Percentiles rank a stretch among this genome's conserved stretches.
These are phyloP conservation scores for Sporothrix euskadiensis DNA, from an alignment of 2,329 filamentous ascomycete genomes.

Conservation along the genomic window DNA sequence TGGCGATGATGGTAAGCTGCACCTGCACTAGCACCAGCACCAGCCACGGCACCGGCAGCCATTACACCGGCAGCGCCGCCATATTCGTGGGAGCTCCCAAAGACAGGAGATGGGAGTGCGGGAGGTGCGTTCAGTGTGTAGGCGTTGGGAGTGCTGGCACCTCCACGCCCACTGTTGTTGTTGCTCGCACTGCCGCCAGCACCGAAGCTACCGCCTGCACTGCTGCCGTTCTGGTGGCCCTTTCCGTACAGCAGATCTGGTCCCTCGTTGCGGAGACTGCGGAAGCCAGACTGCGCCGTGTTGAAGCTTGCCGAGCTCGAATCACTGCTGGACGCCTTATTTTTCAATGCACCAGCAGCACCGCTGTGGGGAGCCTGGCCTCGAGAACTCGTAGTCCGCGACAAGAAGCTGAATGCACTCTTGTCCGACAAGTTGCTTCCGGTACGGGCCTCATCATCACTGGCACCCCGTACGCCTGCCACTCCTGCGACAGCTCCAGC, in stretches of 20 bases:
- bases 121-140: slow-evolving; percentile 19
- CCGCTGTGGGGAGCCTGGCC: slow-evolving; percentile 24
- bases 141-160: neutral
- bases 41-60: neutral
- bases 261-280: slow-evolving; percentile 54
- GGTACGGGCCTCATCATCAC: slow-evolving; percentile 54
- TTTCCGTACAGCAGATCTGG: slow-evolving; percentile 46
- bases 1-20: slow-evolving; percentile 12
- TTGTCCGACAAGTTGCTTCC: slow-evolving; percentile 59
- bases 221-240: slow-evolving; percentile 36
- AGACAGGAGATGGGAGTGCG: neutral
- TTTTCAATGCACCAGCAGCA: neutral
- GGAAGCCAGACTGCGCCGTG: slow-evolving; percentile 53
- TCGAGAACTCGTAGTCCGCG: slow-evolving; percentile 35
- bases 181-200: neutral
- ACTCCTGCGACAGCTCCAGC: slow-evolving; percentile 23
- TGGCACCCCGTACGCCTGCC: slow-evolving; percentile 14
- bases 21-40: neutral
- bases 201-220: slow-evolving; percentile 9
- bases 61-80: slow-evolving; percentile 20
- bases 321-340: slow-evolving; percentile 32
- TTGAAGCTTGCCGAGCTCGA: slow-evolving; percentile 27
- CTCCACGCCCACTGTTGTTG: neutral
- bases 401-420: slow-evolving; percentile 46
- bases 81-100: slow-evolving; percentile 8